Evolutionary conservation across 164 flowering plant species (phyloP), one percentile per base, ranked within the genome.

Genomic region (Saururus chinensis): DNA sequence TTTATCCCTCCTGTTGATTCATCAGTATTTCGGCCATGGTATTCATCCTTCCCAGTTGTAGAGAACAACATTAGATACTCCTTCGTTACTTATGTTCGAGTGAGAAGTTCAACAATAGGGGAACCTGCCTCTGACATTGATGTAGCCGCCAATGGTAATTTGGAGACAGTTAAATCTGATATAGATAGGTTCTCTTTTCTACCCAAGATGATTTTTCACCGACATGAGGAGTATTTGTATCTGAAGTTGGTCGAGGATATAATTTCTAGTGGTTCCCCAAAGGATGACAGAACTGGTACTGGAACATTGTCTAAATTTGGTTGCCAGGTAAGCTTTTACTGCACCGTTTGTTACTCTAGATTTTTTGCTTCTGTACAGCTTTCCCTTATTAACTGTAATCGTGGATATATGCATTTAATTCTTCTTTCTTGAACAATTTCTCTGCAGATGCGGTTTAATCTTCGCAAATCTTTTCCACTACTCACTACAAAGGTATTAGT

Each of bases 301-400:
- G 97, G 97, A 49, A 88, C 95, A 40, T 61, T 86, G n/a, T 89
- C 97, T 7, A 86, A 84, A 74, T 92, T 92, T 78, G 98, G 98
- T 64, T 88, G 97, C 72, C 96, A 88, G 98, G 98, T 89, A 67
- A 53, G 19, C 57, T 52, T 21, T 35, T 16, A 19, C 10, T 12
- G 52, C 23, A 40, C 21, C 19, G 3, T 25, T 61, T 22, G 56
- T 35, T 14, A 14, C 20, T 49, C 35, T 42, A 37, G 19, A 10
- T 30, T 35, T 26, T 53, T 53, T 52, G 19, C 22, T 30, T 11
- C 4, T 19, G 4, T 17, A 20, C 26, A 12, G 7, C 14, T 61
- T 61, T 24, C 12, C 25, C 41, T 62, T 6, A 5, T 23, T 61
- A 19, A 30, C 2, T 30, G 4, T 30, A 30, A 30, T 30, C 6